Evolutionary conservation across 352 stramenopile genomes (phyloP).

Genomic region (Globisporangium abappressorium): DNA sequence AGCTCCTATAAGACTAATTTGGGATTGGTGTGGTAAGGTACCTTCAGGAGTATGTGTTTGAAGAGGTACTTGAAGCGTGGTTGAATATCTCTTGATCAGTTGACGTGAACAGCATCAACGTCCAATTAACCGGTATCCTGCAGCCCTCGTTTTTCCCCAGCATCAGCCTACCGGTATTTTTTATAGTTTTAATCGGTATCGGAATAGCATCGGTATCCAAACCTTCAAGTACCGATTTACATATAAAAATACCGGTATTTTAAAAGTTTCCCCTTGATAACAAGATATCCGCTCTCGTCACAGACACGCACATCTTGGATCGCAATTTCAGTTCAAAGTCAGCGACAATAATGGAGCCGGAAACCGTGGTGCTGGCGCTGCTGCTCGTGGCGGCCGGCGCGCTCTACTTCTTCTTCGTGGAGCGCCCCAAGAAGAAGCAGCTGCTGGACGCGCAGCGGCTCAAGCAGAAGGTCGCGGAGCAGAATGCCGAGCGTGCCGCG

Average conservation of each 20-base stretch:
- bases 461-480: slow-evolving; percentile 52
- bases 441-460: slow-evolving; percentile 27
- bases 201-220: background rate
- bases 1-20: background rate
- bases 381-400: slow-evolving; percentile 49
- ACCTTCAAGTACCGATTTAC: background rate
- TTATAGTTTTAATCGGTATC: background rate
- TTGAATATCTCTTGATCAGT: slow-evolving; percentile 1
- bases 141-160: background rate
- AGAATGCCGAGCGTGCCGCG: slow-evolving; percentile 43
- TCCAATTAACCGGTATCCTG: too few species aligned
- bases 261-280: background rate
- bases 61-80: slow-evolving; percentile 10
- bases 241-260: background rate
- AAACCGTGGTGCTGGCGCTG: slow-evolving; percentile 50
- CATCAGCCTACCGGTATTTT: background rate
- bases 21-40: background rate
- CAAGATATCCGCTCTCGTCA: background rate
- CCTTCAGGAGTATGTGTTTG: background rate
- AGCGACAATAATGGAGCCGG: slow-evolving; percentile 21
- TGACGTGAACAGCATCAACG: slow-evolving; percentile 10
- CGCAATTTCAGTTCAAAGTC: background rate
- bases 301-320: background rate
- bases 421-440: slow-evolving; percentile 42
- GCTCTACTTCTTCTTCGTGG: slow-evolving; percentile 64